phyloP scores from a whole-genome alignment of 169 alveolate genomes.

The Eimeria necatrix region DNA sequence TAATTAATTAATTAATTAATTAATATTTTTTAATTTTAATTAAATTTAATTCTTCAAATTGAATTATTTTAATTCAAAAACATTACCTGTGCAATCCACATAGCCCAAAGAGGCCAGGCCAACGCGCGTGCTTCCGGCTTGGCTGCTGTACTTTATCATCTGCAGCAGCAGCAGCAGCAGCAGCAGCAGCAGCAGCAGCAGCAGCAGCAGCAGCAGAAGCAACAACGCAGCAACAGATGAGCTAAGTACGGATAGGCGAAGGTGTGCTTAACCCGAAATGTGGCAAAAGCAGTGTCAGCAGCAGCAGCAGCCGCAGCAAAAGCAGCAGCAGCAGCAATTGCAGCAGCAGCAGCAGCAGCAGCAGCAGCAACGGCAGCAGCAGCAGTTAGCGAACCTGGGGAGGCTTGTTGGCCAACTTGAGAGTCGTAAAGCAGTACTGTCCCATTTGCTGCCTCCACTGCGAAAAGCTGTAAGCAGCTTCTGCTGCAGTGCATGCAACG shows the following conservation, averaged over 20 bases:
- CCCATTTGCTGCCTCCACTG: conserved; percentile 26
- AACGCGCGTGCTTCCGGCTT: neutral
- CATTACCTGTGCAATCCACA: neutral
- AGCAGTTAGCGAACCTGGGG: neutral
- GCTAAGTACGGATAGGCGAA: no score
- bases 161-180: conserved; percentile 30
- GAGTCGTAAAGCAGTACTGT: conserved; percentile 13
- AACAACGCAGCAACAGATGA: neutral
- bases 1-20: no score
- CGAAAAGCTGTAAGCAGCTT: conserved; percentile 38
- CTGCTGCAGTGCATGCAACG: conserved; percentile 44
- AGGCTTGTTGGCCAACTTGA: conserved; percentile 23
- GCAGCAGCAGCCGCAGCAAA: conserved; percentile 2
- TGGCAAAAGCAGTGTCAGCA: no score
- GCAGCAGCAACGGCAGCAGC: conserved; percentile 5
- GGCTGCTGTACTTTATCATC: neutral
- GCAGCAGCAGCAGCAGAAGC: neutral
- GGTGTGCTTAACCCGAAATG: no score
- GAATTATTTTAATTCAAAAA: no score
- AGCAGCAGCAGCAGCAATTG: neutral
- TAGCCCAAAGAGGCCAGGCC: conserved; percentile 22
- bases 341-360: conserved; percentile 1
- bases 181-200: neutral
- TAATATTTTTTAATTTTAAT: no score
- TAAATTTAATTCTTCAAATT: no score